Evolutionary conservation across 768 basidiomycete genomes (phyloP).

Genomic region (Pleurotus giganteus): DNA sequence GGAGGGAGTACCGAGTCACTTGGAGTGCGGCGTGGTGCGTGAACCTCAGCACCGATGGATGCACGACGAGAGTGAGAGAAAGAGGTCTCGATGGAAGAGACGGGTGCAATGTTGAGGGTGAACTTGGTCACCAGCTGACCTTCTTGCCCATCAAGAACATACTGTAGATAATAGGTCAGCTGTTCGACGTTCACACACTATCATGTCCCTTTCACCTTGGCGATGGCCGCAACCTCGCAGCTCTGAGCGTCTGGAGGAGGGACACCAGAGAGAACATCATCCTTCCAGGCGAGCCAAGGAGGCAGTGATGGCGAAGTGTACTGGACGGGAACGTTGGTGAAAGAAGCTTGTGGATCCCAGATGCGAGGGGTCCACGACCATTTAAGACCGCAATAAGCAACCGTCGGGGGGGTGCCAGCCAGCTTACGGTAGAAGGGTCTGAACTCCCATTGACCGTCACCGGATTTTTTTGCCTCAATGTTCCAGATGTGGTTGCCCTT

Average conservation of each 20-base stretch:
- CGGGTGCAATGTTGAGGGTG: conserved; percentile 70
- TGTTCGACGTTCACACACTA: neutral
- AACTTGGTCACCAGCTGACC: conserved; percentile 66
- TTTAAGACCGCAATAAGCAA: conserved; percentile 76
- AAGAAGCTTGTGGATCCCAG: conserved; percentile 94
- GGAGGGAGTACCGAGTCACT: conserved; percentile 48
- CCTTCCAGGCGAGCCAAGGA: conserved; percentile 86
- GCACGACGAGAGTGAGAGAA: conserved; percentile 41
- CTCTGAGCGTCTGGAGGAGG: conserved; percentile 76
- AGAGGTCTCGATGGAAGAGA: conserved; percentile 40
- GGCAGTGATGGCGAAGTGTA: conserved; percentile 84
- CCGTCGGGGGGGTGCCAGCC: conserved; percentile 75
- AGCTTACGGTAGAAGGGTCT: conserved; percentile 86
- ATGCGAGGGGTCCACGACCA: conserved; percentile 94
- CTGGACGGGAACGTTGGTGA: conserved; percentile 58
- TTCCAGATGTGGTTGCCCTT: conserved; percentile 99
- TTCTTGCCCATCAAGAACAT: conserved; percentile 72
- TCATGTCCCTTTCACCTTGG: conserved; percentile 47
- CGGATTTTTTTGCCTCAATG: conserved; percentile 86
- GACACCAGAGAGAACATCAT: conserved; percentile 77
- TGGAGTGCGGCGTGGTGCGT: conserved; percentile 40
- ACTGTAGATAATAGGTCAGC: conserved; percentile 35
- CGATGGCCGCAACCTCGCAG: conserved; percentile 72
- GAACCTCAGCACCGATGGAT: conserved; percentile 34
- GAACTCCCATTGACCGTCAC: conserved; percentile 81